These are phyloP conservation scores for Xanthoceras sorbifolium DNA, from an alignment of 345 rosid genomes.

Conservation along the genomic window DNA sequence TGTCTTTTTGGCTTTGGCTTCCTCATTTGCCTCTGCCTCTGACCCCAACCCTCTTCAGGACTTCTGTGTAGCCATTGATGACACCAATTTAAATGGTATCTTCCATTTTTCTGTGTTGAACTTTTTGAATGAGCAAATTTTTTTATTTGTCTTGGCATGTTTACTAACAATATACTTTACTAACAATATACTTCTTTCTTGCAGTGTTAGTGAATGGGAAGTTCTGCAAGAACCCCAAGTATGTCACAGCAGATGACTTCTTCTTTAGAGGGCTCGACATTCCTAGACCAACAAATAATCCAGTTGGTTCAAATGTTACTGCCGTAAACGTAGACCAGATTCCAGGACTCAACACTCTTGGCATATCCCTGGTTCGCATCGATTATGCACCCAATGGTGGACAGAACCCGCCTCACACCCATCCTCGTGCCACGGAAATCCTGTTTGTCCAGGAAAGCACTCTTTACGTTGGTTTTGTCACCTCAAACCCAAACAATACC, in stretches of 20 bases:
- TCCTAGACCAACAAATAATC: conserved; percentile 16
- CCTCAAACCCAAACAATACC: conserved; percentile 19
- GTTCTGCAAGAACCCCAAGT: conserved; percentile 36
- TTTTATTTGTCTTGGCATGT: background rate
- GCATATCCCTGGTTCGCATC: conserved; percentile 27
- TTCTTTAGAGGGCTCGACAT: conserved; percentile 21
- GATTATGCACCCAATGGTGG: conserved; percentile 33
- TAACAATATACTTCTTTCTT: background rate
- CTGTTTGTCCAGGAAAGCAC: conserved; percentile 21
- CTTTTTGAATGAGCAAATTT: background rate
- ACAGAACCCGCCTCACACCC: conserved; percentile 37
- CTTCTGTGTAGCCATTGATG: conserved; percentile 31
- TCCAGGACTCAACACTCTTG: conserved; percentile 38
- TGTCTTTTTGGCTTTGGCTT: conserved; percentile 22
- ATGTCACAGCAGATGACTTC: conserved; percentile 23
- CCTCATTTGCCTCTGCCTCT: conserved; percentile 11
- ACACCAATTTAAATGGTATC: background rate
- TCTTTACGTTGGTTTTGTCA: conserved; percentile 29
- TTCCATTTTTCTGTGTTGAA: too few relatives aligned
- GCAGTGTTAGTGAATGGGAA: conserved; percentile 36
- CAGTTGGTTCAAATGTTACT: conserved; percentile 20
- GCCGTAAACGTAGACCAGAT: conserved; percentile 16
- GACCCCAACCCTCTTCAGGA: conserved; percentile 42
- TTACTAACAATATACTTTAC: too few relatives aligned
- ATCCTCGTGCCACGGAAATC: conserved; percentile 29